Conservation (phyloP, 495 filamentous ascomycete species). For the Hypomontagnella submonticulosa region DNA sequence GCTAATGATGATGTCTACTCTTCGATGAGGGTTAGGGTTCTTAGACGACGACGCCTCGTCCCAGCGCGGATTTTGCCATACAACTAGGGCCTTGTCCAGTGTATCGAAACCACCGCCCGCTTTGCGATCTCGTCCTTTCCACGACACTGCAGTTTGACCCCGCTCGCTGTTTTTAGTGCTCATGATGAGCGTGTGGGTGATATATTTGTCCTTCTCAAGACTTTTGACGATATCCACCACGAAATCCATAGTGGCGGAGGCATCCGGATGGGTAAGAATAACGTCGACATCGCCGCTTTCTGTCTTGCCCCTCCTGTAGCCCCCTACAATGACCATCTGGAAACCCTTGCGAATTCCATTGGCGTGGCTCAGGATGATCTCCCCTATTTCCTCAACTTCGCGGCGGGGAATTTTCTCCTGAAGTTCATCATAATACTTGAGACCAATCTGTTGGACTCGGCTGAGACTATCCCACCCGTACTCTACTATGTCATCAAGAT, state of each 20-base stretch:
- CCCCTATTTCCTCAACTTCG: conserved; percentile 78
- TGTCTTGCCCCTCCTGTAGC: conserved; percentile 84
- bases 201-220: conserved; percentile 73
- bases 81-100: conserved; percentile 89
- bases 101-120: conserved; percentile 76
- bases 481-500: conserved; percentile 82
- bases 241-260: conserved; percentile 70
- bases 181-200: conserved; percentile 85
- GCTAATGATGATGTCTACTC: conserved; percentile 93
- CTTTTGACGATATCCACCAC: conserved; percentile 72
- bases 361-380: conserved; percentile 71
- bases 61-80: conserved; percentile 87
- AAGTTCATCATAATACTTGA: conserved; percentile 97
- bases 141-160: conserved; percentile 71
- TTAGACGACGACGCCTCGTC: conserved; percentile 53
- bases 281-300: conserved; percentile 85
- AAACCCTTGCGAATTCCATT: conserved; percentile 63
- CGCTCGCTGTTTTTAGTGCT: conserved; percentile 73
- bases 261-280: conserved; percentile 81
- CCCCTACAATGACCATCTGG: conserved; percentile 81
- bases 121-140: conserved; percentile 55
- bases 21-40: conserved; percentile 80
- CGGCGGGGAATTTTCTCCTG: conserved; percentile 71
- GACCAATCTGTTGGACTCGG: conserved; percentile 88
- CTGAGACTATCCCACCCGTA: conserved; percentile 79